Evolutionary conservation across 352 stramenopile genomes (phyloP), one percentile per base, ranked within the genome.

Genomic region (Globisporangium acanthophoron): DNA sequence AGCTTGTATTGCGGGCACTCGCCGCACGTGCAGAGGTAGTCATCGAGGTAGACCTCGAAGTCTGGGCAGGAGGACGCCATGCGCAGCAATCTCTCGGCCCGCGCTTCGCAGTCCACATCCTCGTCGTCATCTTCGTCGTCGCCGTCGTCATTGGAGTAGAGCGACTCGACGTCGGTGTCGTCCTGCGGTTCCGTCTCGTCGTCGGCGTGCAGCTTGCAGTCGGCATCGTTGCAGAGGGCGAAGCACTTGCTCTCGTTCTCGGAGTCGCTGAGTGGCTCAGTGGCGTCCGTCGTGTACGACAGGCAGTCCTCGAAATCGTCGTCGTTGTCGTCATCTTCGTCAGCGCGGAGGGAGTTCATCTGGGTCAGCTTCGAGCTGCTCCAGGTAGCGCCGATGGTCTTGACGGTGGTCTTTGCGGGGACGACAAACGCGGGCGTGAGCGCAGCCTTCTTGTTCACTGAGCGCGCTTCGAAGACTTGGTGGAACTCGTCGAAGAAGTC

Each of bases 11-110:
- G 66, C 12, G 76, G 82, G 48, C 82, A 92, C 39, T 87, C 69
- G 21, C 76, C 74, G 44, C 82, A 92, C 1, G 50, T 54, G 46
- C 79, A 90, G 16, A 92, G 56, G 62, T 86, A 92, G 56, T 86
- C 78, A 54, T 84, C 67, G 29, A 87, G 63, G 24, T 73, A 73
- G 24, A 75, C 58, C 0, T 69, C 67, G 50, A 69, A 67, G 18
- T 56, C 74, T 39, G 62, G 77, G 41, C 60, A 78, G 12, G 40
- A 45, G 3, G 58, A 66, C 39, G 56, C 45, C 52, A 62, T 16
- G 24, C 37, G 54, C 6, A 46, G 47, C 31, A 76, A 21, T 1
- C 71, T 66, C 16, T 81, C 73, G 7, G 63, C 71, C 5, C 71
- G 67, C 8, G 52, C 65, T 51, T 72, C 64, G 8, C 66, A 72